Evolutionary conservation across 2,329 filamentous ascomycete genomes (phyloP), one percentile per base, ranked within the genome.

Genomic region (Colletotrichum plurivorum): DNA sequence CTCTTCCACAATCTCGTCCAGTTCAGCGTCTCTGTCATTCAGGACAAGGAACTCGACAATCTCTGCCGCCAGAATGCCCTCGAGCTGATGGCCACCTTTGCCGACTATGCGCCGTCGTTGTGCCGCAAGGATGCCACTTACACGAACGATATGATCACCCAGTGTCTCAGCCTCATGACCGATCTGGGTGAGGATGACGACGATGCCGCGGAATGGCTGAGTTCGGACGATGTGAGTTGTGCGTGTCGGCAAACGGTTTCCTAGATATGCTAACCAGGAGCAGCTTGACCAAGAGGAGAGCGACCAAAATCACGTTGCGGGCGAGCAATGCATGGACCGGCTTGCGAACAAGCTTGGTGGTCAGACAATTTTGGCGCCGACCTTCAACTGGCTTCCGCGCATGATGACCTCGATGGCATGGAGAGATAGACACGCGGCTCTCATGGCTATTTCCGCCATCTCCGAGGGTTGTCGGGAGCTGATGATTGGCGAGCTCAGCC

Each of bases 361-460:
- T n/a, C 88, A 93, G 76, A 91, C 93, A n/a, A 93, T 99, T 66
- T 85, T 99, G 20, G 93, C 93, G 36, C 95, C 95, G 1, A 98
- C 95, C 0, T 99, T 98, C 82, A 92, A 93, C 79, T 99, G 96
- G 96, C 90, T 99, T 46, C 96, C 96, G 10, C 89, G 94, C 72
- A 99, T 99, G 96, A 97, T 98, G 91, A 94, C 92, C 62, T 98
- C 96, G 1, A 92, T 93, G 75, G 90, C 94, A 36, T 99, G 96
- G 96, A 91, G 94, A 76, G 96, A 99, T 80, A 90, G 95, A 71
- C 96, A 99, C 80, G 96, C 96, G 39, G 96, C 96, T 54, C 88
- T 99, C 60, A 99, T 99, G 96, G 96, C 96, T 25, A 98, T 99
- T 71, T 98, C 95, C 3, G 96, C 96, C 73, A 99, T 99, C 72